These are phyloP conservation scores for Simplicillium aogashimaense DNA, from an alignment of 2,329 filamentous ascomycete genomes.

Conservation along the genomic window DNA sequence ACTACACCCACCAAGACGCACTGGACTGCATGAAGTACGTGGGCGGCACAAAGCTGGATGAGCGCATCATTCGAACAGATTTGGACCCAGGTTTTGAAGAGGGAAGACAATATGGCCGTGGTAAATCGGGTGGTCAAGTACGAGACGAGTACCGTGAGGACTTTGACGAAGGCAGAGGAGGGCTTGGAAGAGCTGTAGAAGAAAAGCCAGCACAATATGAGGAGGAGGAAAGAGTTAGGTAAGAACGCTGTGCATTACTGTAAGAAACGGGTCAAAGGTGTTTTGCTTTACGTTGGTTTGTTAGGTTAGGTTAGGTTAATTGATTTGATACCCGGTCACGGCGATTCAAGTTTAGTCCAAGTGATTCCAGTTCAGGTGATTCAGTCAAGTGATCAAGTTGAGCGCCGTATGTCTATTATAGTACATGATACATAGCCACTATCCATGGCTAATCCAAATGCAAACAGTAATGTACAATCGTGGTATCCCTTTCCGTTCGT, in stretches of 20 bases:
- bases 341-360: too few relatives aligned
- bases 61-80: conserved; percentile 92
- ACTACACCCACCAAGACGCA: conserved; percentile 95
- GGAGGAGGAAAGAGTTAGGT: conserved; percentile 18
- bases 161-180: conserved; percentile 89
- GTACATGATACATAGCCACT: too few relatives aligned
- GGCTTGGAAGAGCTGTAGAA: conserved; percentile 70
- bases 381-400: too few relatives aligned
- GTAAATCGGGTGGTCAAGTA: conserved; percentile 93
- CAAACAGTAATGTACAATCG: too few relatives aligned
- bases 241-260: background rate
- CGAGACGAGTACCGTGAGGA: conserved; percentile 96
- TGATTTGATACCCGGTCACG: background rate
- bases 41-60: conserved; percentile 94
- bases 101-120: conserved; percentile 89
- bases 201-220: conserved; percentile 31
- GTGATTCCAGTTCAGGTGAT: too few relatives aligned
- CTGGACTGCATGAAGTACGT: conserved; percentile 98
- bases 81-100: conserved; percentile 93
- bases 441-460: too few relatives aligned
- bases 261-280: background rate
- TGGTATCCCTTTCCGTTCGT: conserved; percentile 2
- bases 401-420: too few relatives aligned
- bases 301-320: background rate
- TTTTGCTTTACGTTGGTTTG: background rate